These are phyloP conservation scores for Musa troglodytarum DNA, from an alignment of 176 grass and related monocot species.

Conservation along the genomic window DNA sequence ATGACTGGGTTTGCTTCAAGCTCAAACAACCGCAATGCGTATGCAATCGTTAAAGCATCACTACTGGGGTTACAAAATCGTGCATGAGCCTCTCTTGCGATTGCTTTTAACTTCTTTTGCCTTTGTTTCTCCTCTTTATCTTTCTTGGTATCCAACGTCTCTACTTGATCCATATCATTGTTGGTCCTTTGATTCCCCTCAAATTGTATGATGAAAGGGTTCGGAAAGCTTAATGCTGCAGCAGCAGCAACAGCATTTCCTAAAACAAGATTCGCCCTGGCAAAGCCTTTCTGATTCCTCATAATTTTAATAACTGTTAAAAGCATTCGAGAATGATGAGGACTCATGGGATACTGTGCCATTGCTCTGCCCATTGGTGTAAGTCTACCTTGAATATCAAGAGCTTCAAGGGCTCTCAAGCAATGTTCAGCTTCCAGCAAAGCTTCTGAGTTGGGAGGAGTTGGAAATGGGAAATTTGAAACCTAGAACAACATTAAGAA, in stretches of 20 bases:
- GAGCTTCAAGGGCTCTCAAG: slow-evolving; percentile 76
- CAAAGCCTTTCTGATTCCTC: slow-evolving; percentile 34
- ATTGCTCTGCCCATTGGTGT: slow-evolving; percentile 84
- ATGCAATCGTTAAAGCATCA: slow-evolving; percentile 79
- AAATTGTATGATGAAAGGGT: slow-evolving; percentile 64
- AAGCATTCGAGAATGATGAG: slow-evolving; percentile 83
- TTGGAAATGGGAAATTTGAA: slow-evolving; percentile 92
- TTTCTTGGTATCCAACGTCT: slow-evolving; percentile 26
- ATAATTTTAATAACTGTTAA: slow-evolving; percentile 72
- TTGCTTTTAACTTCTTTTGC: slow-evolving; percentile 45
- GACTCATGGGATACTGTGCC: slow-evolving; percentile 85
- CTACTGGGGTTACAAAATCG: slow-evolving; percentile 70
- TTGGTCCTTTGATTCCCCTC: slow-evolving; percentile 25
- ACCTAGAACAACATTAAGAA: slow-evolving; percentile 47
- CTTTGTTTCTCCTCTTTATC: slow-evolving; percentile 43
- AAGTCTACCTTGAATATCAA: slow-evolving; percentile 42
- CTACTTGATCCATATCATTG: slow-evolving; percentile 27
- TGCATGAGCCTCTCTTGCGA: slow-evolving; percentile 53
- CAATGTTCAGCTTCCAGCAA: slow-evolving; percentile 72
- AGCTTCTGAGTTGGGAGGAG: slow-evolving; percentile 56
- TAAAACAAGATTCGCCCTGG: slow-evolving; percentile 54
- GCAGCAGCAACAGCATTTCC: slow-evolving; percentile 66
- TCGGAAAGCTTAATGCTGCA: slow-evolving; percentile 80
- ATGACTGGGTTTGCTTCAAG: slow-evolving; percentile 43
- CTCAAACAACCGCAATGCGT: slow-evolving; percentile 75